Conservation (phyloP, 129 eudicot species). For the Helichrysum umbraculigerum region DNA sequence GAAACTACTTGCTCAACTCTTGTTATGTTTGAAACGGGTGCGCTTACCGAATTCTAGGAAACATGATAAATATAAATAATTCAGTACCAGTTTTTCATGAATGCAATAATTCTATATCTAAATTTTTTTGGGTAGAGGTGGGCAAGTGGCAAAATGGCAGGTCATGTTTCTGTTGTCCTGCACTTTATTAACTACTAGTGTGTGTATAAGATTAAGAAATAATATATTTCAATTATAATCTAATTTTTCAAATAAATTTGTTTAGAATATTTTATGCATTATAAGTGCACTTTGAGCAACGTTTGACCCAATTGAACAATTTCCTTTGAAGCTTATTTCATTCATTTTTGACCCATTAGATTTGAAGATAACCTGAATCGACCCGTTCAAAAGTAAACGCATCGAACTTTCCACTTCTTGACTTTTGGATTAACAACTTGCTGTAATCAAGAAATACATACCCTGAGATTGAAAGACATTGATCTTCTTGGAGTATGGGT, state of each 20-base stretch:
- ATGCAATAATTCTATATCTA: not conserved
- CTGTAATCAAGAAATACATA: constrained; percentile 27
- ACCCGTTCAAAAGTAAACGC: not conserved
- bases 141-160: not conserved
- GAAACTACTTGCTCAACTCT: constrained; percentile 32
- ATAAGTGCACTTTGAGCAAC: not conserved
- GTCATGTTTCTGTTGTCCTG: no score
- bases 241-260: not conserved
- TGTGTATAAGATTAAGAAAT: no score
- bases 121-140: not conserved
- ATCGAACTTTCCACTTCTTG: not conserved
- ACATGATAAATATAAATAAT: not conserved
- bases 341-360: not conserved
- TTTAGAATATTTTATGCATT: not conserved
- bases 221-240: not conserved
- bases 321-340: no score
- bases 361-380: not conserved
- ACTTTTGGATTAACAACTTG: not conserved
- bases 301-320: not conserved
- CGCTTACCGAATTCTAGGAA: constrained; percentile 41
- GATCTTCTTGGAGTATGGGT: constrained; percentile 36
- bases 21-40: constrained; percentile 22
- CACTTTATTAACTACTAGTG: no score
- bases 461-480: constrained; percentile 37
- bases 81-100: not conserved